These are phyloP conservation scores for Volvox carteri DNA, from an alignment of 163 green algal genomes.

Conservation along the genomic window DNA sequence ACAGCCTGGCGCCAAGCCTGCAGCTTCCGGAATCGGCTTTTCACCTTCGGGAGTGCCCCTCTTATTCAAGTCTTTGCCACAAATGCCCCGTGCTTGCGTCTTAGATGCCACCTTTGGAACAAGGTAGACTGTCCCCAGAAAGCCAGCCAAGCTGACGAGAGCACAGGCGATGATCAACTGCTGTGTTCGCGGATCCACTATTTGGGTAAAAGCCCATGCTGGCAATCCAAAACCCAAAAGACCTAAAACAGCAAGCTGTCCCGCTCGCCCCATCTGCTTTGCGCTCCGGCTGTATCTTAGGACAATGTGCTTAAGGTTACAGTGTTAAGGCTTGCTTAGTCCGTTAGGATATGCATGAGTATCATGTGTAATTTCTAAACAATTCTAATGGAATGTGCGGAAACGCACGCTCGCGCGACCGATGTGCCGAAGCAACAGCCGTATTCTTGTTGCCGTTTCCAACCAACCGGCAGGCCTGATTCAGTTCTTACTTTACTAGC, in stretches of 20 bases:
- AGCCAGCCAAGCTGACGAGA: constrained; percentile 59
- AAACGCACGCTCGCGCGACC: constrained; percentile 24
- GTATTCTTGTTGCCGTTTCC: neutral
- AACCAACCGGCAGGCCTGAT: neutral
- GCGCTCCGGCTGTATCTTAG: no score
- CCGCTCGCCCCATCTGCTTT: constrained; percentile 15
- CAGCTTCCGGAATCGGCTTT: constrained; percentile 90
- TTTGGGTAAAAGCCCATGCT: constrained; percentile 46
- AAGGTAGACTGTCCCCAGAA: constrained; percentile 63
- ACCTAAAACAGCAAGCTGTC: constrained; percentile 56
- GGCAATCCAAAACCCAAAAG: constrained; percentile 44
- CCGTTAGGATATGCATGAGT: neutral
- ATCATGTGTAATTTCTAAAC: neutral
- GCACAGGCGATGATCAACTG: constrained; percentile 61
- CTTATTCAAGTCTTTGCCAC: constrained; percentile 98
- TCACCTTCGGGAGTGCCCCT: constrained; percentile 88
- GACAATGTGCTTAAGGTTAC: no score
- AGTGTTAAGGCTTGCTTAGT: neutral
- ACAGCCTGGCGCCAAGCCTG: constrained; percentile 91
- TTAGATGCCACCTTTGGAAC: constrained; percentile 74
- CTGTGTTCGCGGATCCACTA: constrained; percentile 51
- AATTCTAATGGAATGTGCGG: neutral
- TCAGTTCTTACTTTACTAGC: no score
- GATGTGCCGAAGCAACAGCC: neutral
- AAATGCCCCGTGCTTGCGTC: constrained; percentile 84